Percentiles rank a stretch among this genome's conserved stretches.
Evolutionary conservation across 2,329 filamentous ascomycete genomes (phyloP).

Genomic region (Pseudogymnoascus verrucosus): DNA sequence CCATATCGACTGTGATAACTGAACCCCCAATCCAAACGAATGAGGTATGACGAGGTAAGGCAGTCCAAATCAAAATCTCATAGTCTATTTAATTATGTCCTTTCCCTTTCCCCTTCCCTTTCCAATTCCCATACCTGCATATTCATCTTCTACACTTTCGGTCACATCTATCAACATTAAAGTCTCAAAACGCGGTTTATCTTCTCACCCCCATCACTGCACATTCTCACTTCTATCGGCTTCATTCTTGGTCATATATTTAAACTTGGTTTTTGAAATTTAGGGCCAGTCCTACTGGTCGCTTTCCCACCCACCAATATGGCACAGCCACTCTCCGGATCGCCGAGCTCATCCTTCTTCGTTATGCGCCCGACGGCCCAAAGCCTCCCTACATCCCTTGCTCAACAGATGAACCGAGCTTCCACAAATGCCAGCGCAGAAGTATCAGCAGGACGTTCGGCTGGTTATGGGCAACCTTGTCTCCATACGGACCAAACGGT

Average conservation of each 20-base stretch:
- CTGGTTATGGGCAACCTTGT: neutral
- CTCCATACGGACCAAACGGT: neutral
- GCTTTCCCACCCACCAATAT: neutral
- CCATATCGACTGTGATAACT: neutral
- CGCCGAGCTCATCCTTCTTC: neutral
- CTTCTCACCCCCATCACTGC: neutral
- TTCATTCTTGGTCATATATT: neutral
- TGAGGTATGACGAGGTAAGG: neutral
- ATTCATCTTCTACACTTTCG: neutral
- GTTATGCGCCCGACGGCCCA: neutral
- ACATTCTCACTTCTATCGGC: neutral
- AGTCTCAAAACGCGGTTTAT: neutral
- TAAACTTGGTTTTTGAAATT: neutral
- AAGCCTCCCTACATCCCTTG: neutral
- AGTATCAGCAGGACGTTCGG: neutral
- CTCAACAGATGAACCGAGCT: neutral
- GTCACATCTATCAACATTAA: neutral
- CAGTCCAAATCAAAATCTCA: neutral
- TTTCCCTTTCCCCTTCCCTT: neutral
- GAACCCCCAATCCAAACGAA: neutral
- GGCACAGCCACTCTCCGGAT: neutral
- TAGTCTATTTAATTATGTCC: neutral
- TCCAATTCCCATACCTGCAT: neutral
- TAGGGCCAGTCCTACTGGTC: neutral
- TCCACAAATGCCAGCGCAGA: neutral